These are phyloP conservation scores for Aspergillus sp. DNA, from an alignment of 2,329 filamentous ascomycete species.

Conservation along the genomic window DNA sequence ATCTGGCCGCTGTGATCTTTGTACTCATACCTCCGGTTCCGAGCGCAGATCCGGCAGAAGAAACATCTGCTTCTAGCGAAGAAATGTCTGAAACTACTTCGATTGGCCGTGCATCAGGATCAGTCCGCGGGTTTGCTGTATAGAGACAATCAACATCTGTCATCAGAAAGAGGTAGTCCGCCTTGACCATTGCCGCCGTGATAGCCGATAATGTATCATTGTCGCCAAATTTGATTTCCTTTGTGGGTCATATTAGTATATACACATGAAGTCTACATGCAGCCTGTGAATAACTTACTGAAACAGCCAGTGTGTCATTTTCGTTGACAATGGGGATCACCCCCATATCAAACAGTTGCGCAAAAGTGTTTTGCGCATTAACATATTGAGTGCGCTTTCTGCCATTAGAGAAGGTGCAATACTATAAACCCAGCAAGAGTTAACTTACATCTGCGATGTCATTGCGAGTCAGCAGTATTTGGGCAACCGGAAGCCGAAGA, in stretches of 20 bases:
- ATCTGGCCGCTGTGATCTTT: slow-evolving; percentile 88
- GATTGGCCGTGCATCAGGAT: slow-evolving; percentile 84
- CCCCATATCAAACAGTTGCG: slow-evolving; percentile 86
- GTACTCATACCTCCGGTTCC: slow-evolving; percentile 97
- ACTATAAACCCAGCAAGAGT: neutral
- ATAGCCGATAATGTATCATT: slow-evolving; percentile 97
- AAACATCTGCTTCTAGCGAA: slow-evolving; percentile 81
- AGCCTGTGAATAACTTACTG: slow-evolving; percentile 45
- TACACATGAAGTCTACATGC: neutral
- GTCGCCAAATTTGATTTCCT: slow-evolving; percentile 98
- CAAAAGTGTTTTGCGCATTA: slow-evolving; percentile 94
- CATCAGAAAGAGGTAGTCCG: slow-evolving; percentile 96
- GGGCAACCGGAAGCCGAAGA: slow-evolving; percentile 84
- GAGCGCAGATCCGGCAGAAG: slow-evolving; percentile 80
- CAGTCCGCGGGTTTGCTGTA: slow-evolving; percentile 85
- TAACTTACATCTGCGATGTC: slow-evolving; percentile 84
- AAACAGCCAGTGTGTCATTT: slow-evolving; percentile 94
- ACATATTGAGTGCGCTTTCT: slow-evolving; percentile 80
- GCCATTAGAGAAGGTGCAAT: slow-evolving; percentile 15
- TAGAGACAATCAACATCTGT: slow-evolving; percentile 98
- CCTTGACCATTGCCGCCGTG: slow-evolving; percentile 94
- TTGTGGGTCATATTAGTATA: neutral
- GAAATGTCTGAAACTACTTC: slow-evolving; percentile 89
- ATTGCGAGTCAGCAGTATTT: slow-evolving; percentile 90
- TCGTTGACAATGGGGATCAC: slow-evolving; percentile 99